Evolutionary conservation across 148 eudicot genomes (phyloP).

Genomic region (Polygonum aviculare): DNA sequence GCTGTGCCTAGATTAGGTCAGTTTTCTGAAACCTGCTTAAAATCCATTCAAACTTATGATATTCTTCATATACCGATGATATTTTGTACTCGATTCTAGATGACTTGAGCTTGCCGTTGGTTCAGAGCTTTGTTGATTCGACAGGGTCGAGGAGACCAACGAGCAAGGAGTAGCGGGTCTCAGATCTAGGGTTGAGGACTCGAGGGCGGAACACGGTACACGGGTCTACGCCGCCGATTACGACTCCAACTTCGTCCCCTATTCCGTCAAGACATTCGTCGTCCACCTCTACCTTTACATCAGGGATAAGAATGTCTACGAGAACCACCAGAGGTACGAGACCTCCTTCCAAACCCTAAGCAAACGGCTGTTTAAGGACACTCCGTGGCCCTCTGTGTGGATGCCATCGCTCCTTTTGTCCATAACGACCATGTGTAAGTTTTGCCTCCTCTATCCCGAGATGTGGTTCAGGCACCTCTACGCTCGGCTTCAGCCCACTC

Average conservation of each 20-base stretch:
- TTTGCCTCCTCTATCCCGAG: slow-evolving; percentile 80
- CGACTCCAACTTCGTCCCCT: slow-evolving; percentile 89
- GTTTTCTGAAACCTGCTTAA: too few relatives aligned
- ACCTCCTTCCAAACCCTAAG: slow-evolving; percentile 74
- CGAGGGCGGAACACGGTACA: too few relatives aligned
- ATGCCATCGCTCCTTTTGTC: slow-evolving; percentile 65
- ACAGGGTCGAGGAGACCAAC: too few relatives aligned
- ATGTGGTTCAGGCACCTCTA: slow-evolving; percentile 92
- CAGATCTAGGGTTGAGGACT: too few relatives aligned
- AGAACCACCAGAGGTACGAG: slow-evolving; percentile 97
- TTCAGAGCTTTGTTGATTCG: too few relatives aligned
- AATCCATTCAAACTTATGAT: too few relatives aligned
- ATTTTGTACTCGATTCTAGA: too few relatives aligned
- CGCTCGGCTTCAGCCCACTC: slow-evolving; percentile 58
- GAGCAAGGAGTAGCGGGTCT: too few relatives aligned
- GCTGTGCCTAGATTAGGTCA: too few relatives aligned
- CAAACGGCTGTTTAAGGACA: slow-evolving; percentile 77
- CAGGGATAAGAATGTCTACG: slow-evolving; percentile 90
- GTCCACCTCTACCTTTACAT: slow-evolving; percentile 87
- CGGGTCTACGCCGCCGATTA: slow-evolving; percentile 17
- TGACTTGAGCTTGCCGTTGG: too few relatives aligned
- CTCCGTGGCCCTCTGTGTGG: slow-evolving; percentile 91
- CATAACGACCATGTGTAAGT: slow-evolving; percentile 94
- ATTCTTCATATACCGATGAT: too few relatives aligned
- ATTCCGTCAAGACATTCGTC: slow-evolving; percentile 88